Evolutionary conservation across 257 asterid species (phyloP).

Genomic region (Solanum ahanhuiri): DNA sequence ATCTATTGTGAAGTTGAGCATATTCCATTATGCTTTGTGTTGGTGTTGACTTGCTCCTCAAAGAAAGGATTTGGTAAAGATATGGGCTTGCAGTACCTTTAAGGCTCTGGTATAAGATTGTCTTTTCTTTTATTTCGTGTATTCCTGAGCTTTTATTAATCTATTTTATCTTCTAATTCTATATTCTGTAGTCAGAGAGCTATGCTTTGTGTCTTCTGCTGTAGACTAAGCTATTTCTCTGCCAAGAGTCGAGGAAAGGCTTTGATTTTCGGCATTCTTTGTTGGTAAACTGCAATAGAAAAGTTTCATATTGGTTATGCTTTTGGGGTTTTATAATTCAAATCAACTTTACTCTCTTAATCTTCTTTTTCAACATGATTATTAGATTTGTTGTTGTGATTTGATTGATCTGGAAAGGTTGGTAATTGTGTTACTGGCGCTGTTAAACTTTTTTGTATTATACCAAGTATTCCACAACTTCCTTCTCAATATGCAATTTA

Average conservation of each 20-base stretch:
- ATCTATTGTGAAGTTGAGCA: not conserved
- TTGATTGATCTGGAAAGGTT: not conserved
- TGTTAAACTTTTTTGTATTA: not conserved
- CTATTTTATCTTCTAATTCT: not conserved
- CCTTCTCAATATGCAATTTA: conserved; percentile 10
- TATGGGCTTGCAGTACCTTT: not conserved
- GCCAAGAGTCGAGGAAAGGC: not conserved
- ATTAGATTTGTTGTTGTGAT: not conserved
- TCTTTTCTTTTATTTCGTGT: not conserved
- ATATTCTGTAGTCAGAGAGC: not conserved
- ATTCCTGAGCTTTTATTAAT: not conserved
- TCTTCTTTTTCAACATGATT: not conserved
- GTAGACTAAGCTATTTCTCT: not conserved
- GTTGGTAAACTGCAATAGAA: not conserved
- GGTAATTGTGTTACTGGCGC: conserved; percentile 4
- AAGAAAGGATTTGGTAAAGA: not conserved
- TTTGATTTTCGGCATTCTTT: not conserved
- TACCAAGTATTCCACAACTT: not conserved
- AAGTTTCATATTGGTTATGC: not conserved
- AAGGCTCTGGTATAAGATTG: not conserved
- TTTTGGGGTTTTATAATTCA: not conserved
- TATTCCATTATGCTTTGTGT: not conserved
- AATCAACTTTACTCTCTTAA: not conserved
- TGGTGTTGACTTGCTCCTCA: not conserved
- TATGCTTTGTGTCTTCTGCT: not conserved